Evolutionary conservation across 2,329 filamentous ascomycete species (phyloP).

Genomic region (Xylaria multiplex): DNA sequence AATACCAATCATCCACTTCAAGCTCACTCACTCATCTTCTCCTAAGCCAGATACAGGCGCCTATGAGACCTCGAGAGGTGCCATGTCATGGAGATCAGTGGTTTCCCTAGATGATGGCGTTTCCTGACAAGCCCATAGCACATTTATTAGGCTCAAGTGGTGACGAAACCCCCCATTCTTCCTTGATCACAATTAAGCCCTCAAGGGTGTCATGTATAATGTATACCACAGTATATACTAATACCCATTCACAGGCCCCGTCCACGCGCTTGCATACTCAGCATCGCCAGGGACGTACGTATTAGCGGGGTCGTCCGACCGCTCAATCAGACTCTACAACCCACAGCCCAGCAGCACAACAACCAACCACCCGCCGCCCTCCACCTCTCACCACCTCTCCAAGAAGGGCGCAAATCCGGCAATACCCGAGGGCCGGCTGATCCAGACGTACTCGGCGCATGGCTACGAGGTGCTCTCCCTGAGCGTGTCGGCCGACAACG

Average conservation of each 20-base stretch:
- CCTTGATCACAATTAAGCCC: not conserved
- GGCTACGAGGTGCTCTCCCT: slow-evolving; percentile 92
- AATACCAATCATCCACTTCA: slow-evolving; percentile 7
- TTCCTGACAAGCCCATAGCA: slow-evolving; percentile 59
- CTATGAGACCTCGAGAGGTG: slow-evolving; percentile 11
- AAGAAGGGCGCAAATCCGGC: slow-evolving; percentile 48
- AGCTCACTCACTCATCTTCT: not conserved
- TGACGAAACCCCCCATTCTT: slow-evolving; percentile 47
- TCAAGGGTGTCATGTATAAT: not conserved
- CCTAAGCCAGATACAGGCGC: not conserved
- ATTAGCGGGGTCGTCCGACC: slow-evolving; percentile 87
- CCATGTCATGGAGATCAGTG: slow-evolving; percentile 42
- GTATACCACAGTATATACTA: not conserved
- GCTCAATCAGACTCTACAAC: slow-evolving; percentile 87
- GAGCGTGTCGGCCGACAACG: slow-evolving; percentile 78
- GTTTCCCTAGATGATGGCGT: slow-evolving; percentile 49
- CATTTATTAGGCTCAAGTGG: slow-evolving; percentile 69
- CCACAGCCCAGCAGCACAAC: slow-evolving; percentile 62
- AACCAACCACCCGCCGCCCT: slow-evolving; percentile 28
- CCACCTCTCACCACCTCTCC: slow-evolving; percentile 46
- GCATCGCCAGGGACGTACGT: slow-evolving; percentile 79
- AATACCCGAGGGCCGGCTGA: slow-evolving; percentile 66
- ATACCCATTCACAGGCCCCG: slow-evolving; percentile 62
- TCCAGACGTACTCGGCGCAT: slow-evolving; percentile 90
- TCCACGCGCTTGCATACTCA: slow-evolving; percentile 79